Evolutionary conservation across 2,329 filamentous ascomycete genomes (phyloP).

Genomic region (Calonectria hongkongensis): DNA sequence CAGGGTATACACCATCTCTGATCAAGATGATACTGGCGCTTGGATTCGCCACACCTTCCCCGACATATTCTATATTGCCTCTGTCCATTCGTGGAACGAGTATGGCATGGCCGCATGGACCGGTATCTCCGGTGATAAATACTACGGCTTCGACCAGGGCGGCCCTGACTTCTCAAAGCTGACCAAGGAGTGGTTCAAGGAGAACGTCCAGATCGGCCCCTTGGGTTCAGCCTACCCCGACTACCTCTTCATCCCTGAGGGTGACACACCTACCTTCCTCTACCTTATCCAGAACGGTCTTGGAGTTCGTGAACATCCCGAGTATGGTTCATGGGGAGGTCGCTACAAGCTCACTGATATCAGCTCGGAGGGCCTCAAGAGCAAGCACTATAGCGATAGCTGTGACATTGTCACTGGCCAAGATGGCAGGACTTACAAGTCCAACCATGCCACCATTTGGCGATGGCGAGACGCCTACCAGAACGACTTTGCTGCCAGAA

Average conservation of each 20-base stretch:
- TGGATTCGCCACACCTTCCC: slow-evolving; percentile 74
- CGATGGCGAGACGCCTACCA: slow-evolving; percentile 64
- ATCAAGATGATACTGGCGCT: slow-evolving; percentile 74
- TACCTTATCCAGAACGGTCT: slow-evolving; percentile 61
- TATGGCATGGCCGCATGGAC: slow-evolving; percentile 74
- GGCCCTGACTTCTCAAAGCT: slow-evolving; percentile 67
- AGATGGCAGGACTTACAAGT: slow-evolving; percentile 53
- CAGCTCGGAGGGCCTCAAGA: slow-evolving; percentile 46
- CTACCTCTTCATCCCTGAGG: slow-evolving; percentile 71
- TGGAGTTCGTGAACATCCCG: slow-evolving; percentile 66
- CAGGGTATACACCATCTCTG: slow-evolving; percentile 74
- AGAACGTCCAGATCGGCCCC: slow-evolving; percentile 70
- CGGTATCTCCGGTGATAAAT: slow-evolving; percentile 69
- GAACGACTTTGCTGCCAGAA: slow-evolving; percentile 64
- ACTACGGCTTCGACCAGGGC: slow-evolving; percentile 51
- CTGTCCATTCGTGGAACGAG: slow-evolving; percentile 73
- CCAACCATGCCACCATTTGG: slow-evolving; percentile 63
- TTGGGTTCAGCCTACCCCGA: slow-evolving; percentile 68
- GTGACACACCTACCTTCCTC: slow-evolving; percentile 71
- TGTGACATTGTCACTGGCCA: slow-evolving; percentile 55
- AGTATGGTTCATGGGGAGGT: slow-evolving; percentile 70
- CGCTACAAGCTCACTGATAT: slow-evolving; percentile 63
- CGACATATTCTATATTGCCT: slow-evolving; percentile 73
- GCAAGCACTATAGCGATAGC: slow-evolving; percentile 56
- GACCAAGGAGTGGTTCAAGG: slow-evolving; percentile 70